phyloP scores from a whole-genome alignment of 1,139 yeast genomes.

The Geotrichum klebahnii region DNA sequence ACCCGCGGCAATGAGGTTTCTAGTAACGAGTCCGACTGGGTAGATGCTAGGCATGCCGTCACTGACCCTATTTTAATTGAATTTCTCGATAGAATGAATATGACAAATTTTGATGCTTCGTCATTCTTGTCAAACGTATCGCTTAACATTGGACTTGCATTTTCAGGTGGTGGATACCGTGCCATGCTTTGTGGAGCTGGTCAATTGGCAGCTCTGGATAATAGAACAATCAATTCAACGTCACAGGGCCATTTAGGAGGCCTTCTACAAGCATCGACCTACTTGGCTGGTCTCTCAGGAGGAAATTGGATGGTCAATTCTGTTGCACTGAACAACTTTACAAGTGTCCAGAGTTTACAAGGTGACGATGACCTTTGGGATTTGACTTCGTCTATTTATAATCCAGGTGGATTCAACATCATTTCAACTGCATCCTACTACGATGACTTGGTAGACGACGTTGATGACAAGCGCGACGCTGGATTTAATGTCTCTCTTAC shows the following conservation, averaged over 20 bases:
- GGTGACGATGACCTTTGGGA: conserved; percentile 71
- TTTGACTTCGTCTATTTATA: conserved; percentile 55
- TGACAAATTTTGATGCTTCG: too few relatives aligned
- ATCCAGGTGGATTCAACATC: conserved; percentile 68
- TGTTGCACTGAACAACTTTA: conserved; percentile 77
- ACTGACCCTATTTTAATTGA: conserved; percentile 52
- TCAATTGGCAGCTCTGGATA: conserved; percentile 71
- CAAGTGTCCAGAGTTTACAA: conserved; percentile 58
- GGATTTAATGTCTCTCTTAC: conserved; percentile 76
- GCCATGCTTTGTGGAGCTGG: conserved; percentile 94
- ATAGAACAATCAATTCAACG: conserved; percentile 57
- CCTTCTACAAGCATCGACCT: conserved; percentile 70
- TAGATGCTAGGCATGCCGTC: conserved; percentile 45
- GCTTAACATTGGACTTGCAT: conserved; percentile 64
- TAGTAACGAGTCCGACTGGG: conserved; percentile 29
- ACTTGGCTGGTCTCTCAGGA: conserved; percentile 80
- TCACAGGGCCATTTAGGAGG: conserved; percentile 72
- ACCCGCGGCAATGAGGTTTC: conserved; percentile 28
- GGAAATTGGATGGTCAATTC: conserved; percentile 88
- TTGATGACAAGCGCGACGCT: conserved; percentile 61
- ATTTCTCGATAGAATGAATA: conserved; percentile 55
- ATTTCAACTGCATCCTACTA: conserved; percentile 54
- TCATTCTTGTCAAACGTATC: conserved; percentile 47
- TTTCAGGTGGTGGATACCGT: conserved; percentile 89
- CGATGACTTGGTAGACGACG: conserved; percentile 50